Conservation (phyloP, 768 basidiomycete genomes). For the Leccinum subgranulosum region DNA sequence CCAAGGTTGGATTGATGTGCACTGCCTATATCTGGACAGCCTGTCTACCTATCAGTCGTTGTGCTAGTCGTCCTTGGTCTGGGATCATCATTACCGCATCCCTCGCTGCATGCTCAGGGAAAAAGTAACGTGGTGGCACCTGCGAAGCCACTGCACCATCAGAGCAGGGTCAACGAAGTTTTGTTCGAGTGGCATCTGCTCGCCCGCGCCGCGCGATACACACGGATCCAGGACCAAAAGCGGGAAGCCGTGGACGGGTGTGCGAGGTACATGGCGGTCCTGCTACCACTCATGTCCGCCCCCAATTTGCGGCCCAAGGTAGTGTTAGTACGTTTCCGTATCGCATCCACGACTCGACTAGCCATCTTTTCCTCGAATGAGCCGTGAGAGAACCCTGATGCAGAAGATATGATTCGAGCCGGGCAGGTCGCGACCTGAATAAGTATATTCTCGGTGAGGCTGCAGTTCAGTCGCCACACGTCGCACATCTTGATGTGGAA, state of each 20-base stretch:
- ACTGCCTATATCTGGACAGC: slow-evolving; percentile 9
- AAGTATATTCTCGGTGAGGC: slow-evolving; percentile 8
- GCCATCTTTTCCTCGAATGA: slow-evolving; percentile 2
- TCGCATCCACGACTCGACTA: slow-evolving; percentile 13
- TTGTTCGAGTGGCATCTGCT: slow-evolving; percentile 9
- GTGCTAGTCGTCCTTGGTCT: not conserved
- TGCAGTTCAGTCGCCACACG: slow-evolving; percentile 5
- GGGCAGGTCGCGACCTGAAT: slow-evolving; percentile 10
- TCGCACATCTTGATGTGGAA: slow-evolving; percentile 19
- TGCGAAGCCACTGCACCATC: slow-evolving; percentile 4
- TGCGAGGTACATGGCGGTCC: slow-evolving; percentile 2
- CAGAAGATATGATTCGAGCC: slow-evolving; percentile 1
- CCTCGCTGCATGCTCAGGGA: slow-evolving; percentile 16
- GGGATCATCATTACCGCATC: slow-evolving; percentile 22
- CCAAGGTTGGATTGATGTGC: slow-evolving; percentile 12
- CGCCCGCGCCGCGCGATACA: not conserved
- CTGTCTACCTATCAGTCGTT: slow-evolving; percentile 10
- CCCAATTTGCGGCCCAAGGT: slow-evolving; percentile 14
- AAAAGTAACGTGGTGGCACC: slow-evolving; percentile 14
- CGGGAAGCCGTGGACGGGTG: slow-evolving; percentile 8
- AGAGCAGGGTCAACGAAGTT: slow-evolving; percentile 8
- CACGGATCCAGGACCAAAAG: slow-evolving; percentile 16
- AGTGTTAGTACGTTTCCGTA: slow-evolving; percentile 22
- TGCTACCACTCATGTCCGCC: slow-evolving; percentile 17
- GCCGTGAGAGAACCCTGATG: slow-evolving; percentile 11